A percentile compares a stretch with the other conserved stretches of the same genome.
phyloP scores from a whole-genome alignment of 331 rosid genomes.

The Pyracantha coccinea region DNA sequence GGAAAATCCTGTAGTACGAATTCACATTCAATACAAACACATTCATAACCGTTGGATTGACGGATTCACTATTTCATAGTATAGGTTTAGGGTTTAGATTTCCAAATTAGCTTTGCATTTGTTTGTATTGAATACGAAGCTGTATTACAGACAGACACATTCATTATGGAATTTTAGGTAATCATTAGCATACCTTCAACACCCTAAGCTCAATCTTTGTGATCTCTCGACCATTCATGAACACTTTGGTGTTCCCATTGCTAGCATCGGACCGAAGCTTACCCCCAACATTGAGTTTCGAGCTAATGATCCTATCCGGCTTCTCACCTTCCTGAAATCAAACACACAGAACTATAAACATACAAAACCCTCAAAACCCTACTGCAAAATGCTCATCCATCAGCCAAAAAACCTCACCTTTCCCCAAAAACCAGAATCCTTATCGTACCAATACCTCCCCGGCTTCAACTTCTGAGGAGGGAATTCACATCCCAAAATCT shows the following conservation, averaged over 20 bases:
- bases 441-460: slow-evolving; percentile 90
- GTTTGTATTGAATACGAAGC: neutral
- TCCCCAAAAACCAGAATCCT: slow-evolving; percentile 94
- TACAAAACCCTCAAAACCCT: neutral
- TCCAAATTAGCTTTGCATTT: neutral
- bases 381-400: neutral
- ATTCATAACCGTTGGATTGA: neutral
- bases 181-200: slow-evolving; percentile 50
- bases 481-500: slow-evolving; percentile 55
- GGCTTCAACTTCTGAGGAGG: slow-evolving; percentile 89
- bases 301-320: slow-evolving; percentile 70
- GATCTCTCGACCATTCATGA: slow-evolving; percentile 89
- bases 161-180: neutral
- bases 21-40: neutral
- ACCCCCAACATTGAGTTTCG: slow-evolving; percentile 80
- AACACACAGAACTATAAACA: neutral
- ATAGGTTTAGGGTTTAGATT: neutral
- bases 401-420: slow-evolving; percentile 38
- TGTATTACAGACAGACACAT: neutral
- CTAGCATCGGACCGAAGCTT: slow-evolving; percentile 70
- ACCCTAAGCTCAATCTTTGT: slow-evolving; percentile 72
- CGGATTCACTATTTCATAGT: neutral
- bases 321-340: slow-evolving; percentile 81
- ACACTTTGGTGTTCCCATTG: slow-evolving; percentile 73
- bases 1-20: neutral